Percentiles rank a stretch among this genome's conserved stretches.
Evolutionary conservation across 2,329 filamentous ascomycete species (phyloP).

Genomic region (Diaporthe ampelina): DNA sequence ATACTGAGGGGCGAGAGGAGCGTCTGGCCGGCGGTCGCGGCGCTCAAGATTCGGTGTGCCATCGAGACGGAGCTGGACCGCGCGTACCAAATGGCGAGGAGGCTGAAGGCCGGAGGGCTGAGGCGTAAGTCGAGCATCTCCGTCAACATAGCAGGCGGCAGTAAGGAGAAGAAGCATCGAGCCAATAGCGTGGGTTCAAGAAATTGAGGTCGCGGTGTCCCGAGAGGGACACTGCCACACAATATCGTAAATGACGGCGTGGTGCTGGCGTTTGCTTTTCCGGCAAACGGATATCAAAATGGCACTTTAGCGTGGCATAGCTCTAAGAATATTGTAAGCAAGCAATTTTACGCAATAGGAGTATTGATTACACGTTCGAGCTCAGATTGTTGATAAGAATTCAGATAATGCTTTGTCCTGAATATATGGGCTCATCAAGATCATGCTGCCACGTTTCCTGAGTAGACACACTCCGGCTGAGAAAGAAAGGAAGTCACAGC

Average conservation of each 20-base stretch:
- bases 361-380: neutral
- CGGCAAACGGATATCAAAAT: conserved; percentile 3
- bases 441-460: neutral
- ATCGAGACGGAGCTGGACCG: conserved; percentile 90
- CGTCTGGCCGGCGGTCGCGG: conserved; percentile 91
- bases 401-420: neutral
- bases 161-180: conserved; percentile 43
- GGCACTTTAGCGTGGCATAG: conserved; percentile 8
- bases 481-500: neutral
- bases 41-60: conserved; percentile 84
- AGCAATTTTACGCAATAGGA: neutral
- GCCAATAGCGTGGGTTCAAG: conserved; percentile 44
- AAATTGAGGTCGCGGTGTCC: neutral
- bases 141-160: conserved; percentile 41
- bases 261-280: neutral
- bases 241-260: neutral
- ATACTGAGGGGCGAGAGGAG: conserved; percentile 86
- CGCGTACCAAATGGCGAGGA: conserved; percentile 84
- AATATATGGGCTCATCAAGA: neutral
- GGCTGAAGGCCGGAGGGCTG: conserved; percentile 67
- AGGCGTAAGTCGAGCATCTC: conserved; percentile 59
- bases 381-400: neutral
- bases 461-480: neutral
- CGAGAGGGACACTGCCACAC: neutral
- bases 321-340: neutral